Evolutionary conservation across 2,329 filamentous ascomycete genomes (phyloP), one percentile per base, ranked within the genome.

Genomic region (Sordariomycetes sp.): DNA sequence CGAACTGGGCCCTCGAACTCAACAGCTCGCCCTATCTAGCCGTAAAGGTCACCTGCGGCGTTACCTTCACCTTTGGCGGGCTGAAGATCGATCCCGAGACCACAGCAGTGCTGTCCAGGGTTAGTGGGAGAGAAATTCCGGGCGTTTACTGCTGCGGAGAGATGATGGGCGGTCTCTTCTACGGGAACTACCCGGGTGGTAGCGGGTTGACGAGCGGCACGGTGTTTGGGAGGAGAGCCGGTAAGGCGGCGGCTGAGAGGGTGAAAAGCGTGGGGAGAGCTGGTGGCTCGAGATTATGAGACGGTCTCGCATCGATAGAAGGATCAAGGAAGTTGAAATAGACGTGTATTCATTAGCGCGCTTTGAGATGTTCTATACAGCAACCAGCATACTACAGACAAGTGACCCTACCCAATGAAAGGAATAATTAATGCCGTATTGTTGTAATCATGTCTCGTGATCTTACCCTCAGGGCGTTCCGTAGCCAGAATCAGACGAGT

Each of bases 21-120:
- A 62, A 68, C 24, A 49, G 70, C 40, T 58, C 60, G 0, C 78
- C 78, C 0, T 82, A 75, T 44, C 52, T 78, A 17, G 78, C 78
- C 1, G 69, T 82, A 30, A 72, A 74, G 42, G 75, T 82, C 3
- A 71, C 69, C 4, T 75, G 73, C 30, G 79, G 79, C 2, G 67
- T 83, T 12, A 82, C 77, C 0, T 83, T 82, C 43, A 82, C 78
- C 0, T 83, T 82, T 54, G 79, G 77, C 2, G 77, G 79, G 0
- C 52, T 82, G 6, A 62, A 64, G 5, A 66, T 78, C 3, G 63
- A 74, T 32, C 63, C 72, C 0, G 50, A 70, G 17, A 77, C 70
- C 0, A 63, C 71, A 0, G 61, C 59, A 4, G 67, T 81, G 1
- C 49, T 79, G 11, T 63, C 59, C 3, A 55, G 63, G 4, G 48